Evolutionary conservation across 495 filamentous ascomycete genomes (phyloP).

Genomic region (Penicillium egyptiacum): DNA sequence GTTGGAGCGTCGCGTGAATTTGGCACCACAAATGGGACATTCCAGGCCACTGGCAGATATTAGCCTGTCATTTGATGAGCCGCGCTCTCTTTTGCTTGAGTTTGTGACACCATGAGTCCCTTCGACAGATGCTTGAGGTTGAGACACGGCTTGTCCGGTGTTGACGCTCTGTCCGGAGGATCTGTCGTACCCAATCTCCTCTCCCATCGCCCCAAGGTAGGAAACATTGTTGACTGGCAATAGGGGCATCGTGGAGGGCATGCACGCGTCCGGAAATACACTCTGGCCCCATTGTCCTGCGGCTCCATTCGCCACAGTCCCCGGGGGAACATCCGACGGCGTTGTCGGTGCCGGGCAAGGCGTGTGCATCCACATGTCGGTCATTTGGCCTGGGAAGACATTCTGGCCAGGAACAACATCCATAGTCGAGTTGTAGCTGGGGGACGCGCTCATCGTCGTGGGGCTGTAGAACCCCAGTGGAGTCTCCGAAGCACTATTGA

Average conservation of each 20-base stretch:
- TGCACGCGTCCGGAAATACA: background rate
- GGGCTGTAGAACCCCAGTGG: constrained; percentile 30
- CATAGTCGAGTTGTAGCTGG: constrained; percentile 26
- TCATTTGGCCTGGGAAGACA: constrained; percentile 12
- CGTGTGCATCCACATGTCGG: constrained; percentile 27
- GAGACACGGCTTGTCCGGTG: background rate
- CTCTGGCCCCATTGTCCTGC: constrained; percentile 19
- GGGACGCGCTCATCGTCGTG: constrained; percentile 27
- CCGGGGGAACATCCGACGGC: constrained; percentile 7
- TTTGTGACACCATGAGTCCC: background rate
- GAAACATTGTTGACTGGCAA: background rate
- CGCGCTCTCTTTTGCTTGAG: constrained; percentile 3
- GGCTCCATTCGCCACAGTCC: constrained; percentile 3
- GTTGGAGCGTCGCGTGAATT: constrained; percentile 88
- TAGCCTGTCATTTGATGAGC: constrained; percentile 2
- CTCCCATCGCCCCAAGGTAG: background rate
- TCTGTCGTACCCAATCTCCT: background rate
- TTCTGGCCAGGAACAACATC: constrained; percentile 17
- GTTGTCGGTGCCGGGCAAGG: constrained; percentile 22
- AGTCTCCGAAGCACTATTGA: constrained; percentile 21
- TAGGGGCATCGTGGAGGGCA: background rate
- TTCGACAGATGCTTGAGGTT: background rate
- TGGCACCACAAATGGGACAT: constrained; percentile 74
- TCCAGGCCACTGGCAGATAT: constrained; percentile 53
- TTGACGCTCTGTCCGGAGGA: background rate